phyloP scores from a whole-genome alignment of 176 grass and related monocot genomes.

The Paspalum notatum region DNA sequence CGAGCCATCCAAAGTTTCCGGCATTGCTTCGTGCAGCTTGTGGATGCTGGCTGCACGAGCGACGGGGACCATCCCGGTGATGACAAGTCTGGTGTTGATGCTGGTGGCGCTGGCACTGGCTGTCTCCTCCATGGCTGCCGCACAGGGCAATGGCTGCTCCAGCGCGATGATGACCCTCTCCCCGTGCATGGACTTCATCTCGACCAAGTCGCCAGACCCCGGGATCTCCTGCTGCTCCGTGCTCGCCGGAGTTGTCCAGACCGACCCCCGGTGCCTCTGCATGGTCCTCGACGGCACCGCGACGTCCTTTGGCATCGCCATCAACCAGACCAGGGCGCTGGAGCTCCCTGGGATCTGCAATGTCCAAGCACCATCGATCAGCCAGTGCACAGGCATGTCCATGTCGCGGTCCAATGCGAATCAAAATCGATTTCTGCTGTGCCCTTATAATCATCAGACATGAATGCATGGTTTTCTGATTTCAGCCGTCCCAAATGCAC shows the following conservation, averaged over 20 bases:
- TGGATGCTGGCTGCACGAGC: background rate
- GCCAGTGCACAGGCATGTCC: conserved; percentile 68
- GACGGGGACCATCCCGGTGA: background rate
- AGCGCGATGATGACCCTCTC: conserved; percentile 74
- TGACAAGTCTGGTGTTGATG: background rate
- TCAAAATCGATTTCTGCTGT: background rate
- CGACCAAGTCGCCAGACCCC: conserved; percentile 43
- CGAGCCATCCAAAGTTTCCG: background rate
- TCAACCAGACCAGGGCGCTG: conserved; percentile 75
- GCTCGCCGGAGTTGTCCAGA: conserved; percentile 58
- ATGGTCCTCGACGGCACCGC: conserved; percentile 57
- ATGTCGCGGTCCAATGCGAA: conserved; percentile 13
- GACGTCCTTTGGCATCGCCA: conserved; percentile 53
- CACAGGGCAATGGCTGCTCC: conserved; percentile 61
- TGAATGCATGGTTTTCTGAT: background rate
- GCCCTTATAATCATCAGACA: background rate
- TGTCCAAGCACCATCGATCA: conserved; percentile 58
- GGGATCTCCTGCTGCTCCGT: conserved; percentile 72
- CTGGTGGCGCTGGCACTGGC: background rate
- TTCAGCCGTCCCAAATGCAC: conserved; percentile 18
- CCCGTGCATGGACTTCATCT: conserved; percentile 86
- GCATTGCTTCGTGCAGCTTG: background rate
- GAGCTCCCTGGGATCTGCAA: conserved; percentile 68
- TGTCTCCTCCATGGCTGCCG: background rate
- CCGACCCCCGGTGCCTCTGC: conserved; percentile 85